A percentile compares a stretch with the other conserved stretches of the same genome.
Evolutionary conservation across 129 eudicot genomes (phyloP).

Genomic region (Artemisia annua): DNA sequence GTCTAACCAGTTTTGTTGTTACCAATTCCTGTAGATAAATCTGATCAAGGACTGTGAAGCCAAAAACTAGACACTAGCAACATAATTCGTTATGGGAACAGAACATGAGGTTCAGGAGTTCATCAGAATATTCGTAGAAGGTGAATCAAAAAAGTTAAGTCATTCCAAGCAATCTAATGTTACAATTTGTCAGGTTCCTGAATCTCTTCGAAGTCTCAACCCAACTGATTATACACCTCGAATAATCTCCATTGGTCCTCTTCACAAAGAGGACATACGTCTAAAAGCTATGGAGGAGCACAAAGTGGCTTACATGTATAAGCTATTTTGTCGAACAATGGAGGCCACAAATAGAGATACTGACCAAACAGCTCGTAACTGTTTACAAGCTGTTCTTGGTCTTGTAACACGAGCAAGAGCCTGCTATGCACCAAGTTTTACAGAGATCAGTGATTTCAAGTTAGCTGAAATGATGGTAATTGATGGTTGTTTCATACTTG

Average conservation of each 20-base stretch:
- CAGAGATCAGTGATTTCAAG: background rate
- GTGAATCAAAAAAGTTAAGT: background rate
- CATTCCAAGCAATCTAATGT: conserved; percentile 6
- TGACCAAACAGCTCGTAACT: background rate
- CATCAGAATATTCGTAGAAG: background rate
- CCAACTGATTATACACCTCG: conserved; percentile 24
- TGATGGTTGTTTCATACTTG: conserved; percentile 35
- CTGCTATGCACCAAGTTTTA: conserved; percentile 24
- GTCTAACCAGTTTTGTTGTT: too few relatives aligned
- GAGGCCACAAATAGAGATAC: conserved; percentile 15
- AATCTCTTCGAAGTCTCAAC: conserved; percentile 16
- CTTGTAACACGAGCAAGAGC: conserved; percentile 1
- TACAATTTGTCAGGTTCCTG: conserved; percentile 19
- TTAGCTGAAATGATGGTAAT: conserved; percentile 25
- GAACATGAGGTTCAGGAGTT: conserved; percentile 10
- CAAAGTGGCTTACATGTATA: conserved; percentile 26
- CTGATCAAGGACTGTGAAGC: too few relatives aligned
- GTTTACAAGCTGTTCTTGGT: conserved; percentile 6
- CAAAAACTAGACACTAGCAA: too few relatives aligned
- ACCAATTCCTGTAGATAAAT: too few relatives aligned
- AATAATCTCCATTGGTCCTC: conserved; percentile 25
- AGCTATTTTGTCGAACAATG: conserved; percentile 12
- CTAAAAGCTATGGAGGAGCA: conserved; percentile 18
- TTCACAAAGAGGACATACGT: conserved; percentile 14
- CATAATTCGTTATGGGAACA: conserved; percentile 6